Percentiles rank a stretch among this genome's conserved stretches.
phyloP scores from a whole-genome alignment of 2,329 filamentous ascomycete genomes.

The Fusarium newnesense region DNA sequence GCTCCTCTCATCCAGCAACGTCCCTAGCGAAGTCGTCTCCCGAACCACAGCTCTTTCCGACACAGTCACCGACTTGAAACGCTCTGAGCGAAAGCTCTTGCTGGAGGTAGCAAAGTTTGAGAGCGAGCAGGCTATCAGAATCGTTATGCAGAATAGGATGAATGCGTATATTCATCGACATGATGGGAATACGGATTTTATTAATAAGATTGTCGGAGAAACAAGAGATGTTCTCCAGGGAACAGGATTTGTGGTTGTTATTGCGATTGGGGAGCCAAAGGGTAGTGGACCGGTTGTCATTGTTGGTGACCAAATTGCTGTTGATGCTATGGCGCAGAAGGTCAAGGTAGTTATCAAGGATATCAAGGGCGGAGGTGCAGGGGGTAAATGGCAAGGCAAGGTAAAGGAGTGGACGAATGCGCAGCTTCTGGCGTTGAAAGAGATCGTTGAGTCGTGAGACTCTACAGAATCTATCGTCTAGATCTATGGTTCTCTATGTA shows the following conservation, averaged over 20 bases:
- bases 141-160: constrained; percentile 20
- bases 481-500: neutral
- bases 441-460: constrained; percentile 28
- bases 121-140: constrained; percentile 33
- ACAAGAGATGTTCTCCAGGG: constrained; percentile 35
- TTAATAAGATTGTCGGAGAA: constrained; percentile 44
- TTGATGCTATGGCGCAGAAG: constrained; percentile 29
- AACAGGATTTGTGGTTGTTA: constrained; percentile 28
- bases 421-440: constrained; percentile 36
- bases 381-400: constrained; percentile 49
- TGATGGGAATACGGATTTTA: constrained; percentile 44
- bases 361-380: constrained; percentile 45
- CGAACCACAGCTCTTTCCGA: constrained; percentile 26
- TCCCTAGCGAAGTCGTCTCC: constrained; percentile 35
- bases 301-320: constrained; percentile 35
- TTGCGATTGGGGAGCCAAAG: constrained; percentile 44
- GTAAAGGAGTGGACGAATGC: constrained; percentile 43
- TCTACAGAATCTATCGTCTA: neutral
- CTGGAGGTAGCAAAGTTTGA: constrained; percentile 46
- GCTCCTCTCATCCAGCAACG: constrained; percentile 40
- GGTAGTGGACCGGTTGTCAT: constrained; percentile 40
- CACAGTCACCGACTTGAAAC: constrained; percentile 33
- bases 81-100: constrained; percentile 43
- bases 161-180: constrained; percentile 41
- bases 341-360: constrained; percentile 33